Base-by-base conservation (phyloP, 305 asterid species). In the Rubia balearica region DNA sequence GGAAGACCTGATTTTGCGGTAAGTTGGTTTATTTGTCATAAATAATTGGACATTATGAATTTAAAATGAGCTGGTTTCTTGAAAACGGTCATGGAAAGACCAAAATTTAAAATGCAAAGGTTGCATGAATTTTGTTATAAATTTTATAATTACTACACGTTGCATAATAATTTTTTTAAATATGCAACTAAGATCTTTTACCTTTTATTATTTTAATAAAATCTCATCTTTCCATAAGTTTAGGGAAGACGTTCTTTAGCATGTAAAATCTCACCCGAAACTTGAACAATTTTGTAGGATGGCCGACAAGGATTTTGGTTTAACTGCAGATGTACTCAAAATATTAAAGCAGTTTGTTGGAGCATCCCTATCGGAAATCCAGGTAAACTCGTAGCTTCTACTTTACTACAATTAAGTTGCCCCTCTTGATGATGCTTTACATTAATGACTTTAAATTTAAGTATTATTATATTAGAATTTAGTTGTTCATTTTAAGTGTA, bases 1-100 rank as follows among this genome's bases (percentile, higher is more conserved):
- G 60, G 99, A 95, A 80, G 97, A 95, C 73, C 88, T 82, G 69
- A 78, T 95, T 75, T 81, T 95, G 71, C 76, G 94, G 98, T 94
- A 42, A 7, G 70, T 27, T 22, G 30, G 30, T 30, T 3, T 8
- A 51, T 5, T 17, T 3, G 1, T 43, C 12, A 43, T 1, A 8
- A 43, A 6, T 17, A 12, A 46, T 46, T 12, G 9, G 48, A 43
- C 48, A 43, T 9, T 65, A 33, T 13, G 27, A 27, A 13, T 9
- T 16, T 33, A 33, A 53, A 3, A n/a, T n/a, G 4, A 5, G 12
- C 10, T 51, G 10, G 36, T 24, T 1, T 24, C 27, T 24, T 24
- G 27, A 24, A 24, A 1, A 24, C 27, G 27, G 36, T 30, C 36
- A 30, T 30, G 36, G 36, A 30, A 30, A 30, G n/a, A n/a, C n/a